These are phyloP conservation scores for Taphrina pruni DNA, from an alignment of 1,139 yeast genomes.

Conservation along the genomic window DNA sequence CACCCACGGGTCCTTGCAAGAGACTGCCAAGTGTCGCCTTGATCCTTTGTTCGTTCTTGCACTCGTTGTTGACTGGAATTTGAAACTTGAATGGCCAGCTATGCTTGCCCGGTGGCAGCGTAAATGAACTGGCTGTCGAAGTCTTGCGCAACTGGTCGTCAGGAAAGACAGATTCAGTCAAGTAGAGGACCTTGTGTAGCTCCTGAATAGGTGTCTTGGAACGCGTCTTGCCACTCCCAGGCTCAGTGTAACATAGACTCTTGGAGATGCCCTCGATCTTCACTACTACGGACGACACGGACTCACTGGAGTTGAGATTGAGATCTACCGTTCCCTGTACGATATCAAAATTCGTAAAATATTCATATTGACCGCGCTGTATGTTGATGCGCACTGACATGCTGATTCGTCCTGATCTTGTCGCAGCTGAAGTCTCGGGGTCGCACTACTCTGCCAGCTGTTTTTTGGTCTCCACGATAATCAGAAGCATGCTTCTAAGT, in stretches of 20 bases:
- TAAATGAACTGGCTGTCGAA: slow-evolving; percentile 55
- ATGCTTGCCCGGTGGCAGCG: slow-evolving; percentile 67
- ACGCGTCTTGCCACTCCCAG: slow-evolving; percentile 47
- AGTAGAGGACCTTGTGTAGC: slow-evolving; percentile 63
- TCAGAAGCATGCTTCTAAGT: no score
- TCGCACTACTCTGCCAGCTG: no score
- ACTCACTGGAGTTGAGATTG: slow-evolving; percentile 57
- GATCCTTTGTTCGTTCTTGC: slow-evolving; percentile 53
- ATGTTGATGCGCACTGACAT: slow-evolving; percentile 29
- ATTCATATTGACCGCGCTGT: slow-evolving; percentile 12
- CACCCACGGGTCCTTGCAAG: slow-evolving; percentile 43
- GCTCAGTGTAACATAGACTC: slow-evolving; percentile 53
- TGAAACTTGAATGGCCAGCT: slow-evolving; percentile 63
- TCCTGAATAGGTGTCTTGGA: slow-evolving; percentile 52
- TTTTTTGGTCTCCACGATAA: no score
- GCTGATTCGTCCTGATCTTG: neutral
- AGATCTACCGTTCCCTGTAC: slow-evolving; percentile 60
- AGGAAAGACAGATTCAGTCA: slow-evolving; percentile 51
- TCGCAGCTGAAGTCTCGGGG: neutral
- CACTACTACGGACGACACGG: slow-evolving; percentile 62
- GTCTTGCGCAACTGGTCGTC: slow-evolving; percentile 15
- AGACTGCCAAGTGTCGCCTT: slow-evolving; percentile 27
- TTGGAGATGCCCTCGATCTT: slow-evolving; percentile 62
- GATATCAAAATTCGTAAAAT: slow-evolving; percentile 58
- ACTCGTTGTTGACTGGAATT: slow-evolving; percentile 61